A percentile compares a stretch with the other conserved stretches of the same genome.
Conservation (phyloP, 768 basidiomycete genomes). For the Tricholoma saponaceum region DNA sequence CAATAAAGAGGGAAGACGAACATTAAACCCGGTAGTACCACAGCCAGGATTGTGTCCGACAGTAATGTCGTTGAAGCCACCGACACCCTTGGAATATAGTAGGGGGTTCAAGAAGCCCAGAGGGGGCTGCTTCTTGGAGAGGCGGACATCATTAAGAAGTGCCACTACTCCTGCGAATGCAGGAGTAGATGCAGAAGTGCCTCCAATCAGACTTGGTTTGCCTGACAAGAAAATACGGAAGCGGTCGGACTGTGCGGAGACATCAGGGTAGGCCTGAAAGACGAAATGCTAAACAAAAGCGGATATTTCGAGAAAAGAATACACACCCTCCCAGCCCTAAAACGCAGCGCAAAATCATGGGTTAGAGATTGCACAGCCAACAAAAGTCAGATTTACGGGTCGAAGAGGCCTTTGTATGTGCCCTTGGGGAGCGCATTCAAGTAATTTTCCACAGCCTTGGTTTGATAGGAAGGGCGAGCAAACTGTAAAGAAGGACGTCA, state of each 20-base stretch:
- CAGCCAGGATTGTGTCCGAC: constrained; percentile 54
- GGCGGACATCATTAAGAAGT: constrained; percentile 60
- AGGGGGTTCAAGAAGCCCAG: constrained; percentile 71
- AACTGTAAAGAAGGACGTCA: not conserved
- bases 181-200: constrained; percentile 65
- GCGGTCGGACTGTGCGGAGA: constrained; percentile 20
- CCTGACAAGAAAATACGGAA: constrained; percentile 53
- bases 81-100: constrained; percentile 39
- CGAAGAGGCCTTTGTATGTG: not conserved
- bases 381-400: not conserved
- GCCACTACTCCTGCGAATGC: constrained; percentile 62
- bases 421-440: not conserved
- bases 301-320: not conserved
- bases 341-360: not conserved
- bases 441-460: not conserved
- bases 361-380: not conserved
- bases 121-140: constrained; percentile 34
- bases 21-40: constrained; percentile 64
- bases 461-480: not conserved
- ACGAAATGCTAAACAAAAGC: not conserved
- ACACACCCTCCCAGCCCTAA: constrained; percentile 52
- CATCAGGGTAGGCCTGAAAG: constrained; percentile 56
- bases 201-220: constrained; percentile 35
- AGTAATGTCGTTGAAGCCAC: constrained; percentile 55
- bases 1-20: constrained; percentile 24